A percentile compares a stretch with the other conserved stretches of the same genome.
These are phyloP conservation scores for Carex pumila DNA, from an alignment of 176 grass and related monocot species.

Conservation along the genomic window DNA sequence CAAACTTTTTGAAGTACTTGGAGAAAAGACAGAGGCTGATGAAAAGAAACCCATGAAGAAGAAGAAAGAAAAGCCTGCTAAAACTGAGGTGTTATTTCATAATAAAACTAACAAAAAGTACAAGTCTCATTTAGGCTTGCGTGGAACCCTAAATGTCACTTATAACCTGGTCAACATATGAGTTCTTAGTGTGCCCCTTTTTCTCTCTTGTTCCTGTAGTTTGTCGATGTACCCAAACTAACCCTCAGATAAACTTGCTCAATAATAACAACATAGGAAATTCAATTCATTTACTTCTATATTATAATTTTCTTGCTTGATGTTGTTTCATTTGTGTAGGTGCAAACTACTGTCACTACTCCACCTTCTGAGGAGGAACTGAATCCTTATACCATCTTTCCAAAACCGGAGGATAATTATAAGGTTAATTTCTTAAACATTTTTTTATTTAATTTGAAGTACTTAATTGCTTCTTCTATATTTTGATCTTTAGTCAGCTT, in stretches of 20 bases:
- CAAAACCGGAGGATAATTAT: constrained; percentile 81
- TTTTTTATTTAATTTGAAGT: background rate
- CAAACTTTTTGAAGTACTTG: constrained; percentile 68
- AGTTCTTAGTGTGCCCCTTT: background rate
- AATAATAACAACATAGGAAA: background rate
- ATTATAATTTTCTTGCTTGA: background rate
- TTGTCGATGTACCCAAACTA: background rate
- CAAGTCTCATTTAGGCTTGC: background rate
- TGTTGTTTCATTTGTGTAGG: constrained; percentile 36
- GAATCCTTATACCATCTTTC: constrained; percentile 93
- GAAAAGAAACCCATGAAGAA: constrained; percentile 92
- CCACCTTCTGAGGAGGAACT: constrained; percentile 75
- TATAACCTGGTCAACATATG: background rate
- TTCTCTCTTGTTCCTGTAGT: background rate
- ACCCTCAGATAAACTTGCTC: background rate
- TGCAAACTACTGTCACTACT: constrained; percentile 42
- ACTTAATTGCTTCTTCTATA: background rate
- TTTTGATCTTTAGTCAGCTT: background rate
- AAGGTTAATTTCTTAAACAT: constrained; percentile 40
- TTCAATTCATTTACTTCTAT: background rate
- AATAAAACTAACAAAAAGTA: background rate
- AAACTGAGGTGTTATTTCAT: constrained; percentile 59
- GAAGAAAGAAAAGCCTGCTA: constrained; percentile 83
- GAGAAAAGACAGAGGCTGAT: constrained; percentile 80
- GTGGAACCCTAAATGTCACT: background rate